phyloP scores from a whole-genome alignment of 768 basidiomycete species.

The Phaeolepiota aurea region DNA sequence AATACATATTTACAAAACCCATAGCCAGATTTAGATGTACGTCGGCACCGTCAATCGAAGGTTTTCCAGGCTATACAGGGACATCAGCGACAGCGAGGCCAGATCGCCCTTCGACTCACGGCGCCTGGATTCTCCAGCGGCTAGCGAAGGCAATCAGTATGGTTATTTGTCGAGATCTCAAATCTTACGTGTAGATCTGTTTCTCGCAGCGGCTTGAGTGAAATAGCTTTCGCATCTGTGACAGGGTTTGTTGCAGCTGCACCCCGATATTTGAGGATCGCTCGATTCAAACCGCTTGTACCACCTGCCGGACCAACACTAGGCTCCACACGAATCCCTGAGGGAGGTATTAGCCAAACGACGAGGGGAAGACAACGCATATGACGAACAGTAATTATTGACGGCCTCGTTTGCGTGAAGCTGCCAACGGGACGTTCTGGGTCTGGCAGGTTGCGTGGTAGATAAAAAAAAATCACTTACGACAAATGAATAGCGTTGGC shows the following conservation, averaged over 20 bases:
- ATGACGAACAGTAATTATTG: slow-evolving; percentile 32
- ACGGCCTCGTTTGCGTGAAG: slow-evolving; percentile 22
- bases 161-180: no score
- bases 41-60: slow-evolving; percentile 28
- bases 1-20: slow-evolving; percentile 1
- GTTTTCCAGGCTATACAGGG: slow-evolving; percentile 19
- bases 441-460: neutral
- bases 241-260: slow-evolving; percentile 30
- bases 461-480: slow-evolving; percentile 10
- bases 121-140: slow-evolving; percentile 17
- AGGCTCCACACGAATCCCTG: slow-evolving; percentile 24
- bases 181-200: slow-evolving; percentile 21
- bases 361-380: no score
- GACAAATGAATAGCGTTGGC: slow-evolving; percentile 38
- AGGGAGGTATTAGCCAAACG: no score
- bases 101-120: neutral
- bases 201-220: slow-evolving; percentile 22
- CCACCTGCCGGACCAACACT: slow-evolving; percentile 15
- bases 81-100: neutral
- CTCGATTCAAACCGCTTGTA: slow-evolving; percentile 38
- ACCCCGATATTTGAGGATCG: slow-evolving; percentile 42
- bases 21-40: slow-evolving; percentile 17
- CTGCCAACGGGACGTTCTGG: neutral
- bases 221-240: slow-evolving; percentile 12
- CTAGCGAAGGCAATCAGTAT: neutral